Evolutionary conservation across 192 early-diverging fungal species (phyloP).

Genomic region (Linnemannia schmuckeri): DNA sequence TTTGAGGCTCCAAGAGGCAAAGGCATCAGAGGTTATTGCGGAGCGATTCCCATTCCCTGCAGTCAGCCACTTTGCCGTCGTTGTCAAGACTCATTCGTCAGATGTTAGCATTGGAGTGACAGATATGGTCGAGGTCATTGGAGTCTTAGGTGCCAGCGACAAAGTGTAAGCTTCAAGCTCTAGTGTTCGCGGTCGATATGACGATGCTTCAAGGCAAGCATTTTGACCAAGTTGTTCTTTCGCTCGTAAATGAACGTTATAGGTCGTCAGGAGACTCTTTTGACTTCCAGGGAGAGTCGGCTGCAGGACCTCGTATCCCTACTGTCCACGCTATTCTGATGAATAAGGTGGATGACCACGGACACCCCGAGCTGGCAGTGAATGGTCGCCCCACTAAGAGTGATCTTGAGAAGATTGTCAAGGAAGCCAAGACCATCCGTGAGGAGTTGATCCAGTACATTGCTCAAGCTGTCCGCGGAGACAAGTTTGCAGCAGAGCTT

Average conservation of each 20-base stretch:
- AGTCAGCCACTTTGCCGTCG: slow-evolving; percentile 65
- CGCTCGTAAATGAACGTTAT: background rate
- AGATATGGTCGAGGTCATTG: slow-evolving; percentile 76
- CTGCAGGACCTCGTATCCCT: slow-evolving; percentile 38
- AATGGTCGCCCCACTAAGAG: slow-evolving; percentile 19
- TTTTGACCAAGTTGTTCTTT: background rate
- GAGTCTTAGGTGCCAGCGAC: slow-evolving; percentile 59
- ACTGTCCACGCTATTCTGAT: slow-evolving; percentile 68
- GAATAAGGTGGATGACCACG: slow-evolving; percentile 51
- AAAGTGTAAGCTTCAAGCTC: slow-evolving; percentile 23
- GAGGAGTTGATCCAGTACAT: slow-evolving; percentile 67
- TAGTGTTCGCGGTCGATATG: background rate
- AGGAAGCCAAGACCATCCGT: slow-evolving; percentile 50
- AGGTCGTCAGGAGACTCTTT: slow-evolving; percentile 37
- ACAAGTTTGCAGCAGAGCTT: slow-evolving; percentile 76
- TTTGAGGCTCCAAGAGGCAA: slow-evolving; percentile 10
- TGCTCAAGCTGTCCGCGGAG: slow-evolving; percentile 68
- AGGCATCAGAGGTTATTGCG: slow-evolving; percentile 23
- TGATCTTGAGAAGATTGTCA: background rate
- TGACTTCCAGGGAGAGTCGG: slow-evolving; percentile 50
- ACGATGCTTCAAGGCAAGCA: background rate
- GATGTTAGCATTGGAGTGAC: slow-evolving; percentile 66
- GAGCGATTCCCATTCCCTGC: slow-evolving; percentile 74
- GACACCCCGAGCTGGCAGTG: slow-evolving; percentile 46
- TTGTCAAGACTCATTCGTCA: slow-evolving; percentile 76